phyloP scores from a whole-genome alignment of 306 rosid genomes.

The peach (Prunus persica) region DNA sequence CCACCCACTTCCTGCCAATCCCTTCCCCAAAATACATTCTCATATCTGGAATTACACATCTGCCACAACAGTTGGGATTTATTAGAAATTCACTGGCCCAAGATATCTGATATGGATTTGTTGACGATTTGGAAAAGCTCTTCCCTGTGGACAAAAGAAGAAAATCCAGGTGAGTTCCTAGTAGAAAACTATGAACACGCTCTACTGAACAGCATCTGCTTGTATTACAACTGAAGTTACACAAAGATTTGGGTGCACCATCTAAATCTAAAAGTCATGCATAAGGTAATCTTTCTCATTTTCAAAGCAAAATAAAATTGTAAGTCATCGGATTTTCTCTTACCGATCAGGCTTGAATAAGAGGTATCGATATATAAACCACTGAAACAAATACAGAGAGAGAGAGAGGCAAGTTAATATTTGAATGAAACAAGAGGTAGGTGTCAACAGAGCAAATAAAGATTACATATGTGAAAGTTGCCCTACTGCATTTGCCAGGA shows the following conservation, averaged over 20 bases:
- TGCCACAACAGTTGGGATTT: neutral
- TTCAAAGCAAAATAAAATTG: neutral
- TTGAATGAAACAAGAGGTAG: neutral
- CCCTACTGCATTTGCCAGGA: neutral
- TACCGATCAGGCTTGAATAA: conserved; percentile 90
- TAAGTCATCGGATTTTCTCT: conserved; percentile 15
- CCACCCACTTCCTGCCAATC: too few relatives aligned
- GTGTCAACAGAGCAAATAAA: too few relatives aligned
- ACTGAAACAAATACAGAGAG: conserved; percentile 51
- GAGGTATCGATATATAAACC: conserved; percentile 93
- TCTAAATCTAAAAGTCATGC: neutral
- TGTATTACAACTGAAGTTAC: neutral
- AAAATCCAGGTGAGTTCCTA: conserved; percentile 20
- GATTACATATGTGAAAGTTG: too few relatives aligned
- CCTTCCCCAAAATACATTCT: too few relatives aligned
- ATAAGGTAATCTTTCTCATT: neutral
- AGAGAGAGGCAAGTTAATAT: conserved; percentile 23
- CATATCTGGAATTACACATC: too few relatives aligned
- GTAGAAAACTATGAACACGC: neutral
- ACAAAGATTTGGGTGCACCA: neutral
- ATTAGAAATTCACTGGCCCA: conserved; percentile 56
- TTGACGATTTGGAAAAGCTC: conserved; percentile 62
- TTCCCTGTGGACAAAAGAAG: conserved; percentile 46
- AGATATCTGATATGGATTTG: conserved; percentile 55
- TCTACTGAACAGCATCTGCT: neutral